Evolutionary conservation across 1,284 basidiomycete species (phyloP).

Genomic region (Melanopsichium pennsylvanicum): DNA sequence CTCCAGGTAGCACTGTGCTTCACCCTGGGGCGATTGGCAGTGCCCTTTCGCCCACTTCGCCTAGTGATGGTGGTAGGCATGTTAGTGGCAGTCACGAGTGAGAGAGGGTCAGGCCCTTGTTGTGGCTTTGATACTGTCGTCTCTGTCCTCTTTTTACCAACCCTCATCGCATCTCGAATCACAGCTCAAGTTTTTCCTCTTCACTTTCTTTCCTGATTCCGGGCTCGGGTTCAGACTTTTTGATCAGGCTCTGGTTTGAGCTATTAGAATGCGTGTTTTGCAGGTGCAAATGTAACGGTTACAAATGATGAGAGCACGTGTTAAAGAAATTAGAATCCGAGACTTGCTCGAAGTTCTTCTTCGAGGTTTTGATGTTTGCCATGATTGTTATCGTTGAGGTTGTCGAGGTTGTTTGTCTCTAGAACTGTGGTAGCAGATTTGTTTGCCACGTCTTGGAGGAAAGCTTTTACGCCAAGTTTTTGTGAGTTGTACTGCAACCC

Average conservation of each 20-base stretch:
- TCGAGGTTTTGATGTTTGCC: constrained; percentile 21
- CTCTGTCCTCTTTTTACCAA: too few relatives aligned
- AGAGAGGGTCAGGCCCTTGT: too few relatives aligned
- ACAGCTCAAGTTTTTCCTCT: too few relatives aligned
- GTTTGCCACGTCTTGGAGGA: constrained; percentile 19
- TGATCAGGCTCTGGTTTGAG: too few relatives aligned
- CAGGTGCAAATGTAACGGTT: too few relatives aligned
- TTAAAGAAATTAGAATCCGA: constrained; percentile 53
- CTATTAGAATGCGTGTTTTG: too few relatives aligned
- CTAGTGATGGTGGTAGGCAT: constrained; percentile 25
- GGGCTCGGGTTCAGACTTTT: not conserved
- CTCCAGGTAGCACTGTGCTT: constrained; percentile 27
- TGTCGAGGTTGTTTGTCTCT: not conserved
- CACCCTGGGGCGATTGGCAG: constrained; percentile 42
- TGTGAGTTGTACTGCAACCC: constrained; percentile 15
- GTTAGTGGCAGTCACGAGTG: constrained; percentile 32
- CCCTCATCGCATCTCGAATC: too few relatives aligned
- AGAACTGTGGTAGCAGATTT: constrained; percentile 7
- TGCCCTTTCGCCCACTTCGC: constrained; percentile 40
- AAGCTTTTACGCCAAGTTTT: constrained; percentile 20
- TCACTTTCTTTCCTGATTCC: too few relatives aligned
- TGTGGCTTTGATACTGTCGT: too few relatives aligned
- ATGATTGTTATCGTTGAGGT: too few relatives aligned
- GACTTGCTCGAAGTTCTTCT: constrained; percentile 50
- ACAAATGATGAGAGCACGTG: too few relatives aligned